Base-by-base conservation (phyloP, 2,329 filamentous ascomycete species). In the Aspergillus novoparasiticus region DNA sequence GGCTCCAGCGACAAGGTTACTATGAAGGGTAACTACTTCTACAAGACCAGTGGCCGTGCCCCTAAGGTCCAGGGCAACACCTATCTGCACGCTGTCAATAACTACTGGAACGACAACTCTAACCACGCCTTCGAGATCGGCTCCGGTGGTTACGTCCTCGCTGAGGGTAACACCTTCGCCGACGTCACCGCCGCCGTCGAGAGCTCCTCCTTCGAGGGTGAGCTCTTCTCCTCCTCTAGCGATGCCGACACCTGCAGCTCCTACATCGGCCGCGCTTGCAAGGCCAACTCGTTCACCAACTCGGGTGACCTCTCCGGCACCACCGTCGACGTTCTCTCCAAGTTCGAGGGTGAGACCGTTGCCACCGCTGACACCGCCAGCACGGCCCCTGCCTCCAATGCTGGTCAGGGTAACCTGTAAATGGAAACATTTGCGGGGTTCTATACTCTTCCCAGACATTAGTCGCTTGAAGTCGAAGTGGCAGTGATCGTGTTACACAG, bases 21-120 rank as follows among this genome's bases (percentile, higher is more conserved):
- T 65, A 71, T 88, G 73, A 85, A 86, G 79, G 80, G 81, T 67
- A 88, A 88, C 81, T 87, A 87, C 78, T 79, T 88, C 73, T 83
- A 87, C 81, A 79, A 86, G 74, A 84, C 83, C 57, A 83, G 80
- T 16, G 86, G 86, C 62, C 85, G 86, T 60, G 78, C 79, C 11
- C 86, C 86, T 68, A 87, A 88, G 79, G 79, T 88, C 26, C 78
- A 76, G 62, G 80, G 80, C 30, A 84, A 84, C 73, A 86, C 85
- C 59, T 81, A 86, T 50, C 77, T 88, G 59, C 86, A 89, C 74
- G 84, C 83, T 41, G 72, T 67, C 72, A 88, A 87, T 83, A 88
- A 88, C 81, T 87, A 84, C 81, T 87, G 81, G 78, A 80, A 85
- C 72, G 79, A 82, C 71, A 85, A 83, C 75, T 72, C 75, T 30